These are phyloP conservation scores for Candida rishiriensis DNA, from an alignment of 805 yeast genomes.

Conservation along the genomic window DNA sequence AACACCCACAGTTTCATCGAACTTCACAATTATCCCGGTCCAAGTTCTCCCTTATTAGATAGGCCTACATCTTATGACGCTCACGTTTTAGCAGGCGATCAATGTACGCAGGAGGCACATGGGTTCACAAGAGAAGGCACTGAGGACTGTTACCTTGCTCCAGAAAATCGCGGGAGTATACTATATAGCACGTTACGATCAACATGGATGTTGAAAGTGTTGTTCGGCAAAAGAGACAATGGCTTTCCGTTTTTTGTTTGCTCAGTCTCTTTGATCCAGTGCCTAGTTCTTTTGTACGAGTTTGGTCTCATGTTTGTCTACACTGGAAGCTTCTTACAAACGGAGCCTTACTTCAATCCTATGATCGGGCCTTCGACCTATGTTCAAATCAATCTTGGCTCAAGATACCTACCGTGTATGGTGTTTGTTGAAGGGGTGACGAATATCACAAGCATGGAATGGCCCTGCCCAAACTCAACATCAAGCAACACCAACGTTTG, in stretches of 20 bases:
- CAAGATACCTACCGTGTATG: constrained; percentile 72
- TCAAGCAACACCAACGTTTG: constrained; percentile 51
- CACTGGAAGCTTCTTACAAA: constrained; percentile 64
- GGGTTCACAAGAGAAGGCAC: too few species aligned
- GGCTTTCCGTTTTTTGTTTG: constrained; percentile 28
- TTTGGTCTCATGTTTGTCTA: constrained; percentile 49
- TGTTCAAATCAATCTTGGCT: constrained; percentile 63
- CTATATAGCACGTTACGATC: too few species aligned
- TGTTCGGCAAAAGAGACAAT: constrained; percentile 13
- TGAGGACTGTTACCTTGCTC: too few species aligned
- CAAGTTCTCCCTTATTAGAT: too few species aligned
- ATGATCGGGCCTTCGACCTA: constrained; percentile 75
- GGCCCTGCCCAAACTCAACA: constrained; percentile 72
- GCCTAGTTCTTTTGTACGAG: constrained; percentile 59
- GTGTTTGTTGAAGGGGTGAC: constrained; percentile 46
- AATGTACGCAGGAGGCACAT: too few species aligned
- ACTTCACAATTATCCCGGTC: too few species aligned
- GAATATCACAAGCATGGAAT: constrained; percentile 37
- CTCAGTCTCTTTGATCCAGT: constrained; percentile 41
- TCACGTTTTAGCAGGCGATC: too few species aligned
- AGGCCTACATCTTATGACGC: too few species aligned
- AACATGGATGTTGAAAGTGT: not conserved
- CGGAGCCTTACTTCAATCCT: constrained; percentile 70
- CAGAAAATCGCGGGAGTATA: too few species aligned
- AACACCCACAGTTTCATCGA: too few species aligned